phyloP scores from a whole-genome alignment of 495 filamentous ascomycete genomes.

The Penicillium manginii region DNA sequence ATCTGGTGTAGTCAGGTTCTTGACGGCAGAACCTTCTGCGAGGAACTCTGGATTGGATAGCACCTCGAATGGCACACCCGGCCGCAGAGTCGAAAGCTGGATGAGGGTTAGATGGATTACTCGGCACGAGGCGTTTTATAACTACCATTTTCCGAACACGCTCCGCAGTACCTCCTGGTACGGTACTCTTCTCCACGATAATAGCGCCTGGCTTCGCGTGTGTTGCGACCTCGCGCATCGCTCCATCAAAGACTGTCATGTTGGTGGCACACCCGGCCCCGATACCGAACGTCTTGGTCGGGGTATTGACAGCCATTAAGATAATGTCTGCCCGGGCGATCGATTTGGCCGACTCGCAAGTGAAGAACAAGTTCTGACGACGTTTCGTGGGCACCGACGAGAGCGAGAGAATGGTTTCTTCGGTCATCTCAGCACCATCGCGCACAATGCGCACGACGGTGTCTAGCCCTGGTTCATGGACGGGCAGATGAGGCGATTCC shows the following conservation, averaged over 20 bases:
- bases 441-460: constrained; percentile 43
- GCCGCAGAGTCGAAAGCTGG: constrained; percentile 10
- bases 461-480: constrained; percentile 52
- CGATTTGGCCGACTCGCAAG: constrained; percentile 60
- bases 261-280: constrained; percentile 72
- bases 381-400: neutral
- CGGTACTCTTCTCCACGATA: constrained; percentile 80
- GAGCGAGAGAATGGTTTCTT: neutral
- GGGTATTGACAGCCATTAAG: constrained; percentile 78
- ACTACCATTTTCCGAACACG: constrained; percentile 65
- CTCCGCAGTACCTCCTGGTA: constrained; percentile 74
- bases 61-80: constrained; percentile 70
- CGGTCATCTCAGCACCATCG: constrained; percentile 2
- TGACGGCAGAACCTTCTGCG: constrained; percentile 73
- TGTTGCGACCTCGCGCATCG: constrained; percentile 64
- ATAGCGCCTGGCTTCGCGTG: constrained; percentile 67
- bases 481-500: constrained; percentile 73
- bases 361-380: constrained; percentile 65
- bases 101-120: too few species aligned
- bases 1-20: constrained; percentile 68
- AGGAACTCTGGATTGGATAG: constrained; percentile 83
- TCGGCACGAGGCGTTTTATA: constrained; percentile 38
- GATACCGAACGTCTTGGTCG: constrained; percentile 69
- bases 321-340: constrained; percentile 71
- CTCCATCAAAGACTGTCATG: constrained; percentile 68